Percentiles rank a stretch among this genome's conserved stretches.
phyloP scores from a whole-genome alignment of 768 basidiomycete species.

The Leccinum uliginosum region DNA sequence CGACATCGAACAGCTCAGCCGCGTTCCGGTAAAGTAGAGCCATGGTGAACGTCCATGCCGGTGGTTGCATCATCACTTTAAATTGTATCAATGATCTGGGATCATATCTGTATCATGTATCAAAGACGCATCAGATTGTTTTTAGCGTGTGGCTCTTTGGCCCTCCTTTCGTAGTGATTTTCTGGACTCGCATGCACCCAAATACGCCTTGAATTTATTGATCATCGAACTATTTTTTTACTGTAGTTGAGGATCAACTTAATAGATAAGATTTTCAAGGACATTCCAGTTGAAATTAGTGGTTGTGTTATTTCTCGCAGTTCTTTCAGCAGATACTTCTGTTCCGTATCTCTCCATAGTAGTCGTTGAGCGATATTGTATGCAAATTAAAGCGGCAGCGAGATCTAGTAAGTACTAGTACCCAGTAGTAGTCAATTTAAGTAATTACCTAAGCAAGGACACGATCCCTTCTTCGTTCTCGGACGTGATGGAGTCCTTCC shows the following conservation, averaged over 20 bases:
- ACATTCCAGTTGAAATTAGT: not conserved
- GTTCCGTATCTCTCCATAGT: too few species aligned
- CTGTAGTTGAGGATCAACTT: not conserved
- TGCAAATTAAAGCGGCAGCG: too few species aligned
- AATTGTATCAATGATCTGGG: not conserved
- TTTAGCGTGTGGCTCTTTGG: not conserved
- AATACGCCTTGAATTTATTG: not conserved
- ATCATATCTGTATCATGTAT: not conserved
- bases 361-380: too few species aligned
- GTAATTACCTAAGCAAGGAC: constrained; percentile 10
- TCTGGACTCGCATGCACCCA: not conserved
- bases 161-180: not conserved
- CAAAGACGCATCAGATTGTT: not conserved
- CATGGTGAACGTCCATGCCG: not conserved
- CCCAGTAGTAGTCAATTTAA: too few species aligned
- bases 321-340: too few species aligned
- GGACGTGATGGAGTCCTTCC: constrained; percentile 55
- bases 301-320: too few species aligned
- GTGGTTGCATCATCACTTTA: not conserved
- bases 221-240: not conserved
- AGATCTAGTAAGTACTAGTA: too few species aligned
- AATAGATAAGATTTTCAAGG: not conserved
- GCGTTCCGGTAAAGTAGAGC: not conserved
- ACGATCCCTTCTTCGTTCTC: not conserved
- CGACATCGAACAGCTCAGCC: not conserved